phyloP scores from a whole-genome alignment of 2,329 filamentous ascomycete species.

The Aspergillus chevalieri region DNA sequence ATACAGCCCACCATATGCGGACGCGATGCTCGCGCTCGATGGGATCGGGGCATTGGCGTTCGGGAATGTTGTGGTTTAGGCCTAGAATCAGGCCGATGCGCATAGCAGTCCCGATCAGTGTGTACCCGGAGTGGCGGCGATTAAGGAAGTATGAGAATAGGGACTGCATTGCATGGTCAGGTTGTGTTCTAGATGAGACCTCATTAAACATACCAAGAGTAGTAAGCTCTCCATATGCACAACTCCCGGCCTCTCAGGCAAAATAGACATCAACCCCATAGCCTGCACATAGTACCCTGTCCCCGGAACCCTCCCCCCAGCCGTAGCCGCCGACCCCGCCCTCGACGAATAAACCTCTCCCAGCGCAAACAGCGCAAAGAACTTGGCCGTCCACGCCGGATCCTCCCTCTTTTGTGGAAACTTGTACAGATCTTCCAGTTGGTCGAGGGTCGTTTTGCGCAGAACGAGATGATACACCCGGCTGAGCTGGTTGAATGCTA shows the following conservation, averaged over 20 bases:
- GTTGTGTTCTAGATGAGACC: neutral
- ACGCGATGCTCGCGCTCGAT: constrained; percentile 29
- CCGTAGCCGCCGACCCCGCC: constrained; percentile 9
- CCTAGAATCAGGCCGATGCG: constrained; percentile 35
- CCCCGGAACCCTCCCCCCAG: constrained; percentile 27
- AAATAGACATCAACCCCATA: constrained; percentile 30
- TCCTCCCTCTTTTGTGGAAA: constrained; percentile 14
- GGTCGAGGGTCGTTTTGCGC: constrained; percentile 28
- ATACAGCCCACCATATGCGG: constrained; percentile 28
- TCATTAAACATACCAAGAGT: constrained; percentile 20
- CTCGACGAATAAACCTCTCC: constrained; percentile 33
- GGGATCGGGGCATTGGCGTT: constrained; percentile 17
- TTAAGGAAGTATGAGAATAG: constrained; percentile 23
- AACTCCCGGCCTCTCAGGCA: constrained; percentile 36
- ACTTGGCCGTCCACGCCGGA: constrained; percentile 33
- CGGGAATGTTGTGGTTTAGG: constrained; percentile 32
- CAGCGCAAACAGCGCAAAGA: constrained; percentile 37
- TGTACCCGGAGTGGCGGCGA: constrained; percentile 21
- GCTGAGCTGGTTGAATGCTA: constrained; percentile 24
- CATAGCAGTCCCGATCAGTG: constrained; percentile 30
- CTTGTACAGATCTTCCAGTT: constrained; percentile 27
- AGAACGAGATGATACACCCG: constrained; percentile 24
- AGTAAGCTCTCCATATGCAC: constrained; percentile 37
- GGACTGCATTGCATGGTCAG: constrained; percentile 9
- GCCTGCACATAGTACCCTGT: constrained; percentile 34